Evolutionary conservation across 2,329 filamentous ascomycete genomes (phyloP), one percentile per base, ranked within the genome.

Genomic region (Verticillium longisporum): DNA sequence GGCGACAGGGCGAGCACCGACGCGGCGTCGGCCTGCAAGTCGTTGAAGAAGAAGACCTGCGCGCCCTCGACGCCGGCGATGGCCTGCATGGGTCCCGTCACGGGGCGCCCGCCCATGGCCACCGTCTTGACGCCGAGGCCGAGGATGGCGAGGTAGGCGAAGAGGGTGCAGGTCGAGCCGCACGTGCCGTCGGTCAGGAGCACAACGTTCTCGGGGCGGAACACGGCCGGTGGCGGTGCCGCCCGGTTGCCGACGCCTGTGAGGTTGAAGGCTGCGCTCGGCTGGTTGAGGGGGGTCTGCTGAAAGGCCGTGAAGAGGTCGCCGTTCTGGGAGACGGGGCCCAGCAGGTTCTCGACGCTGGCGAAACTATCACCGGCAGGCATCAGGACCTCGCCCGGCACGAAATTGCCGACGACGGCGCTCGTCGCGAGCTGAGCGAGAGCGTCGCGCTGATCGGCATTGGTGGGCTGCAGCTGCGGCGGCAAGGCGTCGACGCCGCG

Each of bases 151-250:
- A 84, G 73, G 64, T 85, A 83, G 1, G 75, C 74, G 68, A 86
- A 84, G 41, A 83, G 77, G 14, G 81, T 78, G 69, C 83, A 86
- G 1, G 82, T 81, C 1, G 80, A 83, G 15, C 78, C 79, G 66
- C 83, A 86, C 60, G 79, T 79, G 36, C 81, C 82, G 64, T 85
- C 82, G 1, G 79, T 80, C 21, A 84, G 77, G 38, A 85, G 69
- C 34, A 84, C 75, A 21, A 85, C 76, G 66, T 86, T 77, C 60
- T 83, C 78, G 0, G 80, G 73, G 1, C 71, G 70, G 68, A 86
- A 85, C n/a, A 72, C 68, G 5, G 81, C 80, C 38, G 75, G 68
- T 0, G 76, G 74, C 1, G 76, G 71, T 64, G 78, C 76, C 4
- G 74, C 66, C 9, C 73, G 70, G 64, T 70, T 73, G 31, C 74